Base-by-base conservation (phyloP, 768 basidiomycete species). In the Macrolepiota dolichaula region DNA sequence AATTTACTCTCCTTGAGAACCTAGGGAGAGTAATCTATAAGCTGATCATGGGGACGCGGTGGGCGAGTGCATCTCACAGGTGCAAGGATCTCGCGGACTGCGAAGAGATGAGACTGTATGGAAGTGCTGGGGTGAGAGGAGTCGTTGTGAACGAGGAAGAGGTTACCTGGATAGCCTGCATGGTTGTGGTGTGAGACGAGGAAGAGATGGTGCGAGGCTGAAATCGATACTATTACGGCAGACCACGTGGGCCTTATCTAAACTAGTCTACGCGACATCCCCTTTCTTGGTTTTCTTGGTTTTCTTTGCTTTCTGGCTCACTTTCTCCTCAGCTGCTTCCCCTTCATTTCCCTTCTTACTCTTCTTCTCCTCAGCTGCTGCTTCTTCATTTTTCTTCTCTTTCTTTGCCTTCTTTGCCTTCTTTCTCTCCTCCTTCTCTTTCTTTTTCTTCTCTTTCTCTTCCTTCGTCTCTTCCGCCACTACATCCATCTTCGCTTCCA, bases 1-100 rank as follows among this genome's bases (percentile, higher is more conserved):
- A 99, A 99, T 74, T 98, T 98, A 78, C 92, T 94, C 78, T 98
- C 96, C 70, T 89, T 93, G 66, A 98, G 85, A 24, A 99, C 95
- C 94, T 97, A 64, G 44, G 37, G 10, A 4, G 42, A 71, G 66
- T 62, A 68, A 71, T 71, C 65, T 68, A 63, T 73, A 63, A 74
- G 70, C 63, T 69, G 68, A 71, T 74, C 72, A 63, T 66, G 36
- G n/a, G n/a, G 54, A 53, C 19, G 32, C 44, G 47, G 58, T 47
- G 24, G 57, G 52, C 17, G n/a, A 53, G 17, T 32, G 61, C 58
- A 52, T 63, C 89, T 73, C 75, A 93, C 92, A 19, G 92, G 92
- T 67, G 88, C 91, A 62, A 98, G 88, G 74, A 96, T 95, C 72
- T 98, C 96, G 67, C 96, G 87, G 62, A 97, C 87, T 15, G 91